Evolutionary conservation across 257 asterid species (phyloP), one percentile per base, ranked within the genome.

Genomic region (Solanum commersonii): DNA sequence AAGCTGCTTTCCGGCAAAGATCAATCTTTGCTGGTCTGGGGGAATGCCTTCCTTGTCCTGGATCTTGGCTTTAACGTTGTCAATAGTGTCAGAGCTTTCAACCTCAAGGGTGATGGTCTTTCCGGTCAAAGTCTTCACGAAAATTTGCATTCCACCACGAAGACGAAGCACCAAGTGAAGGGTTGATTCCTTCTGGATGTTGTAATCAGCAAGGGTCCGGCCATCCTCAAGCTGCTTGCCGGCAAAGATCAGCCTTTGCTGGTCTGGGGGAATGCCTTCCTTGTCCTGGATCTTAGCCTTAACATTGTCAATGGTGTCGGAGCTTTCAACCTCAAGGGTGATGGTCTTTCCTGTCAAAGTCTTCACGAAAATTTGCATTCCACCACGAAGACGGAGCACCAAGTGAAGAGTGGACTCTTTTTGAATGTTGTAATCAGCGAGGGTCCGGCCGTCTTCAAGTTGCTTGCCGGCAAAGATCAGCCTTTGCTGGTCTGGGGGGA

Each of bases 401-500:
- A 93, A 70, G 56, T 93, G 95, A 1, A 93, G 92, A 22, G 95
- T 93, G 0, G 91, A 88, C 5, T 92, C 96, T 86, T 93, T 93
- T 88, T 93, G 96, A 27, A 93, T 93, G 87, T 92, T 93, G 89
- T 93, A 93, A 7, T 93, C 95, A 0, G 94, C 96, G 0, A 93
- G 56, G 11, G 95, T 93, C 0, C 95, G 84, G 6, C 95, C 95
- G 4, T 93, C 93, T 4, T 91, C 93, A 0, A 91, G 89, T 14
- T 91, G 93, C 83, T 91, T 91, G 0, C 93, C 93, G 0, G 93
- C 93, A 8, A 91, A 91, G 25, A 91, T 91, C 72, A 91, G 7
- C 78, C 93, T 89, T 18, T 91, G 93, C 89, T 91, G 93, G 83
- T 91, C 93, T 29, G 93, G 93, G 5, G 93, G 93, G 0, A 91